Evolutionary conservation across 371 early-diverging fungal genomes (phyloP).

Genomic region (Rhizopus stolonifer): DNA sequence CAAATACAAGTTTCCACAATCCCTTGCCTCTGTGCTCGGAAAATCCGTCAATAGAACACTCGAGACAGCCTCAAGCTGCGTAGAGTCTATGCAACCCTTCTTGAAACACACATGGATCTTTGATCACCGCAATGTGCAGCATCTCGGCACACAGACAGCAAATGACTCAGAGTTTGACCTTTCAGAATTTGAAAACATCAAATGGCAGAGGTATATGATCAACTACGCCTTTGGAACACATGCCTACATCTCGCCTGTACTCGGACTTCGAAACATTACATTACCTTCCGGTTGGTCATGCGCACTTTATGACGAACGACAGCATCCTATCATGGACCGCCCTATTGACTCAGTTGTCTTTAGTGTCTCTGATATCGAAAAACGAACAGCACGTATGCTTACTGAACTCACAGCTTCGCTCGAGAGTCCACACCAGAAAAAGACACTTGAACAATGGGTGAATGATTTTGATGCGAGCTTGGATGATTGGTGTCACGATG

Average conservation of each 20-base stretch:
- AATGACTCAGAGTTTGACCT: constrained; percentile 29
- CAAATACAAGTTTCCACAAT: constrained; percentile 40
- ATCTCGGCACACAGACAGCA: constrained; percentile 18
- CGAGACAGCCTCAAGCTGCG: constrained; percentile 34
- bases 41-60: constrained; percentile 28
- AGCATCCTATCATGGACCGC: constrained; percentile 36
- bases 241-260: constrained; percentile 34
- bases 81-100: constrained; percentile 42
- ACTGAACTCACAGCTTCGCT: constrained; percentile 29
- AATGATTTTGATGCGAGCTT: constrained; percentile 51
- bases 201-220: constrained; percentile 44
- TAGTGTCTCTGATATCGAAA: constrained; percentile 45
- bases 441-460: constrained; percentile 48
- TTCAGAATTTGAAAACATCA: constrained; percentile 14
- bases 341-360: constrained; percentile 49
- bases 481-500: constrained; percentile 58
- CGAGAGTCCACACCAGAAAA: constrained; percentile 42
- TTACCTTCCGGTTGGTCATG: constrained; percentile 44
- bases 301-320: constrained; percentile 33
- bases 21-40: constrained; percentile 25
- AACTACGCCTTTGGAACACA: constrained; percentile 48
- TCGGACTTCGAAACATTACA: constrained; percentile 37
- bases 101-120: constrained; percentile 38
- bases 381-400: constrained; percentile 48
- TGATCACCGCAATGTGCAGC: constrained; percentile 35